Percentiles rank a stretch among this genome's conserved stretches.
These are phyloP conservation scores for Macaranga tanarius DNA, from an alignment of 441 rosid genomes.

Conservation along the genomic window DNA sequence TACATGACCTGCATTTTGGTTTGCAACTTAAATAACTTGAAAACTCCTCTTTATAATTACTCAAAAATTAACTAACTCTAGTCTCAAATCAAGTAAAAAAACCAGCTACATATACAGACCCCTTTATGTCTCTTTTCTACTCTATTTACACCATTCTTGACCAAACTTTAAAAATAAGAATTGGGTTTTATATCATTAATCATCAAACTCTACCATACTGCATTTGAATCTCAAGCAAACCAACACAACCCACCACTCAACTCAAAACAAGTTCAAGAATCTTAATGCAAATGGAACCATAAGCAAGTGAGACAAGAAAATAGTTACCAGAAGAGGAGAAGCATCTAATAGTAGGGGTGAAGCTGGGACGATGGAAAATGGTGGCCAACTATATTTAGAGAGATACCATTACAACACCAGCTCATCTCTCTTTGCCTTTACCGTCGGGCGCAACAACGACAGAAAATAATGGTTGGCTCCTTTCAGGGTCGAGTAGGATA, in stretches of 20 bases:
- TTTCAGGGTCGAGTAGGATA: too few relatives aligned
- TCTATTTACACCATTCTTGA: too few relatives aligned
- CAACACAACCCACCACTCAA: conserved; percentile 3
- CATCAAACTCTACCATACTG: not conserved
- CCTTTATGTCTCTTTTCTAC: not conserved
- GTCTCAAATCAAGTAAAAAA: conserved; percentile 2
- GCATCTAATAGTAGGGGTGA: conserved; percentile 34
- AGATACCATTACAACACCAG: too few relatives aligned
- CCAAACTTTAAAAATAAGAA: not conserved
- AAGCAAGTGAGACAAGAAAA: not conserved
- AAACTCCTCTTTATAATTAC: not conserved
- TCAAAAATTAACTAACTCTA: conserved; percentile 6
- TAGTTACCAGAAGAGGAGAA: conserved; percentile 39
- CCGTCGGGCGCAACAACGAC: too few relatives aligned
- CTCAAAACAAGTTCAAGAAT: not conserved
- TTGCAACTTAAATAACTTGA: not conserved
- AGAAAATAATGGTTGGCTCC: too few relatives aligned
- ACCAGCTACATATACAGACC: not conserved
- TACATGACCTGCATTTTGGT: conserved; percentile 50
- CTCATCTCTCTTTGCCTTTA: too few relatives aligned
- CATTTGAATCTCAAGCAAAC: conserved; percentile 6
- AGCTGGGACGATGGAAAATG: conserved; percentile 25
- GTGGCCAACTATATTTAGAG: too few relatives aligned
- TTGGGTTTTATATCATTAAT: not conserved
- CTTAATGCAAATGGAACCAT: not conserved